Percentiles rank a stretch among this genome's conserved stretches.
These are phyloP conservation scores for Fusarium vanettenii DNA, from an alignment of 2,329 filamentous ascomycete genomes.

Conservation along the genomic window DNA sequence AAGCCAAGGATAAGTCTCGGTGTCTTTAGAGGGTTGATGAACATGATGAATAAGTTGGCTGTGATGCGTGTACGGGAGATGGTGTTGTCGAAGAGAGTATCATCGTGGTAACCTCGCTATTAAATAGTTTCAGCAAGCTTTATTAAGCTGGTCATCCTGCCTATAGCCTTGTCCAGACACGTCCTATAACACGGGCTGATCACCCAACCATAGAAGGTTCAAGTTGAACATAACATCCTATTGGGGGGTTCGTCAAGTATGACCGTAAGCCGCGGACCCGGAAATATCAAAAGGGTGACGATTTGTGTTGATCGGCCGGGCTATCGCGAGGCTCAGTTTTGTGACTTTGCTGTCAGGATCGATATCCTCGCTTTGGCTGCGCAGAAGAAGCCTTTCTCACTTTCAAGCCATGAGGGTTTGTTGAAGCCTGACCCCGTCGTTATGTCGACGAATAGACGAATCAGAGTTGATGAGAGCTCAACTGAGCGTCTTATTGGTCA, in stretches of 20 bases:
- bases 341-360: neutral
- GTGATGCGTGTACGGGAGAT: neutral
- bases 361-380: neutral
- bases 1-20: neutral
- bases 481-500: neutral
- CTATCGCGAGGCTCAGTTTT: neutral
- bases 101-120: neutral
- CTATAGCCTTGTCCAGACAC: neutral
- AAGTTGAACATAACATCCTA: neutral
- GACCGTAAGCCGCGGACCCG: neutral
- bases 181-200: rapidly evolving
- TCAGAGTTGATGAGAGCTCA: neutral
- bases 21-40: neutral
- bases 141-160: neutral
- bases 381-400: neutral
- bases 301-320: neutral
- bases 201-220: neutral
- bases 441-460: neutral
- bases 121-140: neutral
- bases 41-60: neutral
- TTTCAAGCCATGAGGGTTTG: neutral
- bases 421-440: too few species aligned
- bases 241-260: neutral
- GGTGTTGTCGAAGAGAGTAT: neutral
- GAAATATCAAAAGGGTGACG: too few species aligned